A percentile compares a stretch with the other conserved stretches of the same genome.
Evolutionary conservation across 768 basidiomycete genomes (phyloP).

Genomic region (Phallus indusiatus): DNA sequence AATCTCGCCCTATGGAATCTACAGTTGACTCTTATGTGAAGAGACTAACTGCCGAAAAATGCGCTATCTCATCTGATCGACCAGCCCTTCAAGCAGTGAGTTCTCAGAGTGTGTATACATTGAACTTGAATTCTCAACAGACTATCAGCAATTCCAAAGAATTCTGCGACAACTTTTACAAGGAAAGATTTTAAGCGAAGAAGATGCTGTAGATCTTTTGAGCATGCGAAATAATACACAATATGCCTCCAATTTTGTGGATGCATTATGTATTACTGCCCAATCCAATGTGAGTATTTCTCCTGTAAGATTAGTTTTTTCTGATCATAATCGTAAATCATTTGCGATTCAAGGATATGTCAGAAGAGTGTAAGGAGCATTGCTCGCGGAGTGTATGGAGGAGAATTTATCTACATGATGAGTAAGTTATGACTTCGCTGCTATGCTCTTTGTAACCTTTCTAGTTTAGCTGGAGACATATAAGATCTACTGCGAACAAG

Average conservation of each 20-base stretch:
- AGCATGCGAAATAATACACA: constrained; percentile 73
- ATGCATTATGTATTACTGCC: constrained; percentile 35
- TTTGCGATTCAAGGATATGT: constrained; percentile 41
- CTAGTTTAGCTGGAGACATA: constrained; percentile 59
- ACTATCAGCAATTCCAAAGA: constrained; percentile 48
- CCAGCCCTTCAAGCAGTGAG: constrained; percentile 45
- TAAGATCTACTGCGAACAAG: constrained; percentile 64
- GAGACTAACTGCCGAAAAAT: constrained; percentile 46
- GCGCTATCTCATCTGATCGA: constrained; percentile 32
- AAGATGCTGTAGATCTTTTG: constrained; percentile 76
- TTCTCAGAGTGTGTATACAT: neutral
- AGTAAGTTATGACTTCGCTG: constrained; percentile 43
- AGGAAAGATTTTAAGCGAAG: constrained; percentile 63
- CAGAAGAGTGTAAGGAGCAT: constrained; percentile 56
- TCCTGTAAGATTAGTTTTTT: constrained; percentile 12
- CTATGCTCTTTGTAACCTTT: neutral
- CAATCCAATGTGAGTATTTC: constrained; percentile 10
- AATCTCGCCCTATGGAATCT: constrained; percentile 33
- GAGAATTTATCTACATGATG: constrained; percentile 77
- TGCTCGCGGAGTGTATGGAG: constrained; percentile 79
- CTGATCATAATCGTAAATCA: constrained; percentile 6
- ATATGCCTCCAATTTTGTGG: constrained; percentile 54
- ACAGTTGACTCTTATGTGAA: constrained; percentile 57
- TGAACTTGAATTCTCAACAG: neutral
- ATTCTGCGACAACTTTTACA: constrained; percentile 60